Base-by-base conservation (phyloP, 371 early-diverging fungal species). In the Mucor mucedo region DNA sequence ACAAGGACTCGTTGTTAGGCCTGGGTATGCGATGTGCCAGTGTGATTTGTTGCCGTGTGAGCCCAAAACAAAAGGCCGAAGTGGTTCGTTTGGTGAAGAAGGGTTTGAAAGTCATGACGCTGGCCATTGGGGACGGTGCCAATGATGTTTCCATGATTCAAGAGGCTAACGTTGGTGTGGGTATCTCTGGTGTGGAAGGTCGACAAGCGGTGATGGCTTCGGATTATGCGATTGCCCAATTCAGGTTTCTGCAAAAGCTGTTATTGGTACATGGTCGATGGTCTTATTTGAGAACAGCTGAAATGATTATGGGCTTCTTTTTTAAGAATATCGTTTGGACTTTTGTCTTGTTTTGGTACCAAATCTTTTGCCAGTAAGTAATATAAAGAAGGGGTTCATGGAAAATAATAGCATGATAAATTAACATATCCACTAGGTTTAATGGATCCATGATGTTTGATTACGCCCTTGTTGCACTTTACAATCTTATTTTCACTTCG, bases 91-190 rank as follows among this genome's bases (percentile, higher is more conserved):
- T 81, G 35, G 82, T 81, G 35, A 78, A 78, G 32, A 78, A 77
- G 52, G 84, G 87, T 9, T 75, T 89, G 40, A 85, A 88, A 33
- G 90, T 88, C 6, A 86, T 93, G 88, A 90, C 91, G 1, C 65
- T 91, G 62, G 90, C 95, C 14, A 91, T 95, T 28, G 96, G 97
- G 21, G 95, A 97, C 73, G 93, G 95, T 42, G 95, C 94, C 27
- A 97, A 97, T 72, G 97, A 97, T 75, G 96, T 97, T 7, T 85
- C 89, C 16, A 97, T 97, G 97, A 93, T 97, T 60, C 92, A 93
- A 75, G 91, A 86, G 63, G 93, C 97, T 28, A 88, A 95, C 68
- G 86, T 97, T 1, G 96, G 97, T 32, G 78, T 97, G n/a, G 97
- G 97, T 52, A 95, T 97, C 56, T 87, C 90, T 13, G 97, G 97